Base-by-base conservation (phyloP, 805 yeast species). In the Naumovozyma dairenensis region DNA sequence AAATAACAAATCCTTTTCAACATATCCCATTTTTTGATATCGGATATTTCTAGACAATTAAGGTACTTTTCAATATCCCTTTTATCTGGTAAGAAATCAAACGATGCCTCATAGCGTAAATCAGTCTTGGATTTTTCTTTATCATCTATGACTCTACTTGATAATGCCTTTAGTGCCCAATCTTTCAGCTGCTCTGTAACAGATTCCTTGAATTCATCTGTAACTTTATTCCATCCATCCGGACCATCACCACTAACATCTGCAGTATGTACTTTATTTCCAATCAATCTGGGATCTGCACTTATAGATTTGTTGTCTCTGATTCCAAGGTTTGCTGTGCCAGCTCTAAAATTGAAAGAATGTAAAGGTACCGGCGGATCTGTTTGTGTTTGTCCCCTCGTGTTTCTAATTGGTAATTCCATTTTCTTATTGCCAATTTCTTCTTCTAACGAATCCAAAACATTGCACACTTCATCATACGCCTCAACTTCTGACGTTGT, bases 271-370 rank as follows among this genome's bases (percentile, higher is more conserved):
- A 53, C 57, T n/a, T 61, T 61, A 46, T 70, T 80, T 22, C 76
- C 74, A 31, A 77, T 77, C 22, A 87, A 77, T 52, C 97, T 72
- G 1, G 87, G 70, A 55, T 89, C 97, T 1, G 77, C 68, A 6
- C 95, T 83, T 34, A 76, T 73, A 35, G 76, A 74, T 61, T 89
- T 89, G 50, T 72, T 74, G 38, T 86, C 96, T 36, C 94, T 64
- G 15, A 89, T 71, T 33, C 97, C 97, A 25, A 64, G 60, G 51
- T 89, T 89, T 19, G 84, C 94, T 36, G 71, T 80, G 19, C 96
- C 95, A 0, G 95, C 93, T 48, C 93, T 68, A 50, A 83, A 76
- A 55, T 87, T 89, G 61, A 87, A 89, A 0, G 94, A 77, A 40
- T 67, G 67, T 8, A 29, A 32, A 18, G n/a, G 13, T 12, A 5